Evolutionary conservation across 2,329 filamentous ascomycete genomes (phyloP).

Genomic region (Penicillium sp.): DNA sequence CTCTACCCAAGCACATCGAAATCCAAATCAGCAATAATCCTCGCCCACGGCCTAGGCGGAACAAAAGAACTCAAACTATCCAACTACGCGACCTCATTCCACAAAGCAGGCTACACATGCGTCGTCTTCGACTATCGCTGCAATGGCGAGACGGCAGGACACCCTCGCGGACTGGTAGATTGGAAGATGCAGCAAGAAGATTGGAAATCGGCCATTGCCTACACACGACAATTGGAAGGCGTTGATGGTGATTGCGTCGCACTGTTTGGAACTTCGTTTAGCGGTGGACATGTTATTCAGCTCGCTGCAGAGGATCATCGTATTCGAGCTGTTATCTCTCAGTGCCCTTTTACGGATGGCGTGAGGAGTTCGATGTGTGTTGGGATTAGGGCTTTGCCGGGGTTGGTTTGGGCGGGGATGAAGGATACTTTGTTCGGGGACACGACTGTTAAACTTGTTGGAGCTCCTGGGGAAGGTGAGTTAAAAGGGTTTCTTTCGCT

Average conservation of each 20-base stretch:
- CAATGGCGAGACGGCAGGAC: conserved; percentile 2
- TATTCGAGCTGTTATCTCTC: conserved; percentile 3
- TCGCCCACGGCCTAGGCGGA: conserved; percentile 4
- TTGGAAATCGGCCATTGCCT: conserved; percentile 6
- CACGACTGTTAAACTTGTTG: not conserved
- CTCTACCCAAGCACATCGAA: not conserved
- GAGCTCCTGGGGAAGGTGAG: not conserved
- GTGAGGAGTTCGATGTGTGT: not conserved
- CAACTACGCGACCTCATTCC: not conserved
- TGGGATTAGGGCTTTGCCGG: not conserved
- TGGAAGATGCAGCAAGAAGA: conserved; percentile 4
- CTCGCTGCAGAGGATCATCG: not conserved
- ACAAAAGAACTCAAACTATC: conserved; percentile 7
- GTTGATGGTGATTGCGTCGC: not conserved
- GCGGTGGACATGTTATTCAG: conserved; percentile 6
- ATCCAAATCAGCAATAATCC: not conserved
- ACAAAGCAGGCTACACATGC: conserved; percentile 4
- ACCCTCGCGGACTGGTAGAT: conserved; percentile 3
- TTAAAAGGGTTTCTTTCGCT: not conserved
- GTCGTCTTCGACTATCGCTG: conserved; percentile 7
- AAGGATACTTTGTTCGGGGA: not conserved
- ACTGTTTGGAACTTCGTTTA: conserved; percentile 5
- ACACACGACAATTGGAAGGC: not conserved
- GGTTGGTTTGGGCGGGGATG: not conserved
- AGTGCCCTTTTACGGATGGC: conserved; percentile 1